A percentile compares a stretch with the other conserved stretches of the same genome.
Conservation (phyloP, 805 yeast genomes). For the Barnettozyma wickerhamii region DNA sequence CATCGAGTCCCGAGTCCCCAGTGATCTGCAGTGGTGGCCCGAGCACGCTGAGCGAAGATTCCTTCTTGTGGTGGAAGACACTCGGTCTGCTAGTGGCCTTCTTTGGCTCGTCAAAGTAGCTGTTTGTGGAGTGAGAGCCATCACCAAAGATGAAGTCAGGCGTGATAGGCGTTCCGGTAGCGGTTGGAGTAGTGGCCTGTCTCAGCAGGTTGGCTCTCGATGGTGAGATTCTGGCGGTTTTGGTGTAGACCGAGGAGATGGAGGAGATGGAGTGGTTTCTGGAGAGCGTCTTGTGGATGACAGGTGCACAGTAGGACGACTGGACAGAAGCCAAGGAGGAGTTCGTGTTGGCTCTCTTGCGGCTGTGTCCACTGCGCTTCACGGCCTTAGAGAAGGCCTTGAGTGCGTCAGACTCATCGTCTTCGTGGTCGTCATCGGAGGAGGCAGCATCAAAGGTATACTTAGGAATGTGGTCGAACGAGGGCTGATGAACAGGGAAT, state of each 20-base stretch:
- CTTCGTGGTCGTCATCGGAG: constrained; percentile 18
- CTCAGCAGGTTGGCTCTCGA: constrained; percentile 17
- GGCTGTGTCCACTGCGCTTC: constrained; percentile 9
- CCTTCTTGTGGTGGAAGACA: constrained; percentile 7
- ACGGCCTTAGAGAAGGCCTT: constrained; percentile 24
- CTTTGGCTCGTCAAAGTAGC: constrained; percentile 9
- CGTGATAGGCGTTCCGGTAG: constrained; percentile 10
- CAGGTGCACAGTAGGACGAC: constrained; percentile 7
- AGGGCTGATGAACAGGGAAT: constrained; percentile 1
- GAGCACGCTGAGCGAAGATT: constrained; percentile 14
- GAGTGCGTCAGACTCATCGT: constrained; percentile 16
- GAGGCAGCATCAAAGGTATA: constrained; percentile 11
- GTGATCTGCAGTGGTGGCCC: constrained; percentile 21
- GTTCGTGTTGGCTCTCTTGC: constrained; percentile 25
- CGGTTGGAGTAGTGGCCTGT: constrained; percentile 21
- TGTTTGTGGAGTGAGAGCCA: constrained; percentile 9
- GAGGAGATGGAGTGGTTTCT: constrained; percentile 24
- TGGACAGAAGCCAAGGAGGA: constrained; percentile 16
- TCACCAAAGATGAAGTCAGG: constrained; percentile 20
- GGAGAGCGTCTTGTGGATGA: constrained; percentile 7
- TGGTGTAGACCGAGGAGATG: constrained; percentile 14
- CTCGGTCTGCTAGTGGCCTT: constrained; percentile 15
- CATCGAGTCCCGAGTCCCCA: constrained; percentile 9
- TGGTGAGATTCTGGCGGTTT: constrained; percentile 20
- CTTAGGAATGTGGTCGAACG: constrained; percentile 7